phyloP scores from a whole-genome alignment of 306 rosid species.

The Alnus rubra region DNA sequence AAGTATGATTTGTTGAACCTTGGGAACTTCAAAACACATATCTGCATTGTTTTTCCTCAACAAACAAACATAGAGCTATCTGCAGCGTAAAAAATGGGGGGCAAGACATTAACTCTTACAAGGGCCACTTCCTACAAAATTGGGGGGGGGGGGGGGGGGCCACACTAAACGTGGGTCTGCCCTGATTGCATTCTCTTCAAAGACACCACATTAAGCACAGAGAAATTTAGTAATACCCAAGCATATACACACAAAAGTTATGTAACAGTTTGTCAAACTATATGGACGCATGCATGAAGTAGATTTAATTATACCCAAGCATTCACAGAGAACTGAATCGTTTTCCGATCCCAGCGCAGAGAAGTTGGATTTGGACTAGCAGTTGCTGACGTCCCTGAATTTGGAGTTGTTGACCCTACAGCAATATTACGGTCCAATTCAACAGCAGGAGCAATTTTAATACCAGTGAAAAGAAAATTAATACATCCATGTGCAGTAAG shows the following conservation, averaged over 20 bases:
- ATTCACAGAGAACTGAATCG: slow-evolving; percentile 82
- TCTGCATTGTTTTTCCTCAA: too few species aligned
- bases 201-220: too few species aligned
- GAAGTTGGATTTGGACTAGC: slow-evolving; percentile 55
- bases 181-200: too few species aligned
- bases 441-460: slow-evolving; percentile 23
- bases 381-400: slow-evolving; percentile 66
- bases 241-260: slow-evolving; percentile 5
- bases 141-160: too few species aligned
- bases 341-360: slow-evolving; percentile 85
- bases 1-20: too few species aligned
- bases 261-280: slow-evolving; percentile 1
- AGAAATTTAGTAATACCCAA: too few species aligned
- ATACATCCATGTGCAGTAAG: background rate
- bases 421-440: slow-evolving; percentile 21
- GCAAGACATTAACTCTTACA: too few species aligned
- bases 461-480: background rate
- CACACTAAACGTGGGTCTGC: too few species aligned
- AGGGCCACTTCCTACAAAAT: too few species aligned
- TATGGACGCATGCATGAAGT: slow-evolving; percentile 12
- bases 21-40: too few species aligned
- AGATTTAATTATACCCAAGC: slow-evolving; percentile 74
- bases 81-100: too few species aligned
- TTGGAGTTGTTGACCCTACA: slow-evolving; percentile 68
- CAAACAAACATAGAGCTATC: too few species aligned